Evolutionary conservation across 441 rosid genomes (phyloP).

Genomic region (Breynia disticha): DNA sequence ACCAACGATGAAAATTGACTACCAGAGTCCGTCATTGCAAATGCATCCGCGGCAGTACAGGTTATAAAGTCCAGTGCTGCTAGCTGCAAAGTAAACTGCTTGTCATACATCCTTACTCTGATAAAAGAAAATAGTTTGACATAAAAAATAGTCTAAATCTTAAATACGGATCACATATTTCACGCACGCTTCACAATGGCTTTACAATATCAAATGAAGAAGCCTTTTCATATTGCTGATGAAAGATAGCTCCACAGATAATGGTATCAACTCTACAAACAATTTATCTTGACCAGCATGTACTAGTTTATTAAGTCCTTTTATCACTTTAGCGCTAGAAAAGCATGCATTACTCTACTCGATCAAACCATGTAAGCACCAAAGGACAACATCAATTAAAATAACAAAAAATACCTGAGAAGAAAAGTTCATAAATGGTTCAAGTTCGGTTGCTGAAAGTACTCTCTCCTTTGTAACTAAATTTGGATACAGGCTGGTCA

Average conservation of each 20-base stretch:
- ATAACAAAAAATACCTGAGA: conserved; percentile 51
- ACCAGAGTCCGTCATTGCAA: conserved; percentile 97
- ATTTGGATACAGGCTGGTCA: conserved; percentile 79
- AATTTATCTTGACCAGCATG: no score
- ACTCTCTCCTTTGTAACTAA: conserved; percentile 87
- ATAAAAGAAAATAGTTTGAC: not conserved
- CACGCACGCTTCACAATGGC: no score
- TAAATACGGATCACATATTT: no score
- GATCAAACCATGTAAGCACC: not conserved
- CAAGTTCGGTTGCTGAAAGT: conserved; percentile 66
- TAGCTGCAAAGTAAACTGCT: conserved; percentile 33
- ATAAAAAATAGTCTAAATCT: no score
- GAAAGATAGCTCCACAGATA: no score
- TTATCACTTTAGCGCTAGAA: no score
- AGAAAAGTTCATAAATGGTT: conserved; percentile 76
- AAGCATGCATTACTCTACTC: not conserved
- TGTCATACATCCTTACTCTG: not conserved
- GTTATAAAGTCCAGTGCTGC: conserved; percentile 90
- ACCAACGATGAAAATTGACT: conserved; percentile 87
- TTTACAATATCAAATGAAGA: no score
- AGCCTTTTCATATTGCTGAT: no score
- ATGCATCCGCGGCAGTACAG: conserved; percentile 73
- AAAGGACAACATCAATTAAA: not conserved
- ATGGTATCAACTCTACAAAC: no score
- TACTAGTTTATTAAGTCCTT: no score